Percentiles rank a stretch among this genome's conserved stretches.
phyloP scores from a whole-genome alignment of 23 red algal species.

The Cyanidiococcus yangmingshanensis region DNA sequence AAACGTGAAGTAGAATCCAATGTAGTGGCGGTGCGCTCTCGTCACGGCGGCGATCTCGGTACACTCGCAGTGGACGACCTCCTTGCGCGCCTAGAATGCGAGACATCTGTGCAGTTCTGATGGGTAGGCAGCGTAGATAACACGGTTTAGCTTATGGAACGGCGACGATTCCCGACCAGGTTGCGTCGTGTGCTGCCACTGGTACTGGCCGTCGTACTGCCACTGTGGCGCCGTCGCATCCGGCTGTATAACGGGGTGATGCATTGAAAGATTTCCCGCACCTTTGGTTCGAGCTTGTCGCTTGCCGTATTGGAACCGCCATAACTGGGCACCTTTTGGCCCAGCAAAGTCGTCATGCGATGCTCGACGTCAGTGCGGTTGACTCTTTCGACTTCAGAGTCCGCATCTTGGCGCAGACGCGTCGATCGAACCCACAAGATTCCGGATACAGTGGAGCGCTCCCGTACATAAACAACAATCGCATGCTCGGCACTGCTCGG shows the following conservation, averaged over 20 bases:
- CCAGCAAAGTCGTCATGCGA: neutral
- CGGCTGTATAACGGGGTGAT: neutral
- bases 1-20: slow-evolving; percentile 44
- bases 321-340: neutral
- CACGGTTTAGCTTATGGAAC: neutral
- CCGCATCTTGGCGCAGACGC: neutral
- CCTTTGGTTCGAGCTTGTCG: neutral
- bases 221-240: neutral
- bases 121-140: neutral
- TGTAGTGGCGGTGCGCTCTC: slow-evolving; percentile 49
- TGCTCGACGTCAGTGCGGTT: too few species aligned
- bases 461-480: slow-evolving; percentile 14
- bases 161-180: neutral
- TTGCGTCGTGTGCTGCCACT: too few species aligned
- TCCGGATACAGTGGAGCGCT: neutral
- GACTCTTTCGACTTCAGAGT: neutral
- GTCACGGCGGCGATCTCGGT: slow-evolving; percentile 70
- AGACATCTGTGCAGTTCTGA: neutral
- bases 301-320: neutral
- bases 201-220: too few species aligned
- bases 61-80: neutral
- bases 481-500: neutral
- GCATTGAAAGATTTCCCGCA: slow-evolving; percentile 3
- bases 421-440: neutral
- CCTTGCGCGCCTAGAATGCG: slow-evolving; percentile 5